Evolutionary conservation across 2,329 filamentous ascomycete species (phyloP).

Genomic region (Clonostachys rhizophaga): DNA sequence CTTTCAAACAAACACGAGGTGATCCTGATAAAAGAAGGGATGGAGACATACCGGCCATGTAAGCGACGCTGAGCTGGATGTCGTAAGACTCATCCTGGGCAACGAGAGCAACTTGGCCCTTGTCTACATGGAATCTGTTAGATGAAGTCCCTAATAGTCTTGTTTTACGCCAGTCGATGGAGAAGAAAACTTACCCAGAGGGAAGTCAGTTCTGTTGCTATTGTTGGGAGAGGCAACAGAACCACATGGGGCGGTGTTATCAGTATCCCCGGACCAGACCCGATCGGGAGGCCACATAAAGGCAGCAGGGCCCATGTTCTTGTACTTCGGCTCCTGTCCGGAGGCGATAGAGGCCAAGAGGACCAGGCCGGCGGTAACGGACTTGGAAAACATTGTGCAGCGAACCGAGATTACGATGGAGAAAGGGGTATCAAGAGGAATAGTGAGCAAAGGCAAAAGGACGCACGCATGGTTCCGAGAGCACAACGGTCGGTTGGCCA

Average conservation of each 20-base stretch:
- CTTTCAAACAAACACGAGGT: background rate
- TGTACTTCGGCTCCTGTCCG: conserved; percentile 1
- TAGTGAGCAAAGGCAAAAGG: background rate
- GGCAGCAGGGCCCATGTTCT: conserved; percentile 47
- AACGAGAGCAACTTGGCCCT: conserved; percentile 49
- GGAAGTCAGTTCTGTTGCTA: conserved; percentile 48
- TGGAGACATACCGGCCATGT: conserved; percentile 34
- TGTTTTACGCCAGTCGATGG: background rate
- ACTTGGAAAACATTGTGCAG: no score
- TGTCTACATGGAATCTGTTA: conserved; percentile 26
- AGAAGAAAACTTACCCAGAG: conserved; percentile 34
- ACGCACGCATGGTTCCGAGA: background rate
- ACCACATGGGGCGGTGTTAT: conserved; percentile 55
- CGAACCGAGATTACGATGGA: background rate
- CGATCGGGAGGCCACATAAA: conserved; percentile 59
- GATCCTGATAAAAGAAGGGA: background rate
- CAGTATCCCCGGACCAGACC: conserved; percentile 45
- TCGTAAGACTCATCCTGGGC: conserved; percentile 53
- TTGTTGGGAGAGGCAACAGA: conserved; percentile 32
- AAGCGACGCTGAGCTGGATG: conserved; percentile 48
- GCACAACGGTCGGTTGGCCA: no score
- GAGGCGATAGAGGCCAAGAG: background rate
- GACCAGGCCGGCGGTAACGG: background rate
- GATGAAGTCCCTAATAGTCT: background rate
- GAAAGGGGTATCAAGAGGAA: background rate